These are phyloP conservation scores for Yarrowia hollandica DNA, from an alignment of 805 yeast genomes.

Conservation along the genomic window DNA sequence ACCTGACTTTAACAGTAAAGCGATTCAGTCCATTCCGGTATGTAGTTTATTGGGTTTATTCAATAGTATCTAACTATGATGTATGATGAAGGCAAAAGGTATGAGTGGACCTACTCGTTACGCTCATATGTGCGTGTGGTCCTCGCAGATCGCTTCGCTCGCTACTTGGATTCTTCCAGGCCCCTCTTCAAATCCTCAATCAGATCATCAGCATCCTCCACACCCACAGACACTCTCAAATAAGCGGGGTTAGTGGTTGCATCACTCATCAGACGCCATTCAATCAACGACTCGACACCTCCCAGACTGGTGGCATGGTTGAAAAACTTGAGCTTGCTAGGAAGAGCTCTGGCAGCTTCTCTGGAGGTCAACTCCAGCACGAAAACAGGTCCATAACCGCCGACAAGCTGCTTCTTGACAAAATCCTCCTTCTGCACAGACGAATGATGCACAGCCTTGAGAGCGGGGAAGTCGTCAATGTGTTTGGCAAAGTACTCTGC, in stretches of 20 bases:
- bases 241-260: conserved; percentile 54
- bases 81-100: too few relatives aligned
- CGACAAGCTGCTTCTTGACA: conserved; percentile 61
- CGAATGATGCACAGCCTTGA: conserved; percentile 64
- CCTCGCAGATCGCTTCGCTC: not conserved
- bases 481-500: conserved; percentile 61
- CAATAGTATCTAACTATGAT: too few relatives aligned
- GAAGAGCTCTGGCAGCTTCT: conserved; percentile 61
- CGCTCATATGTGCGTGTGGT: too few relatives aligned
- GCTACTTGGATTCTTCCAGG: conserved; percentile 37
- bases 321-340: conserved; percentile 65
- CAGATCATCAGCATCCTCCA: conserved; percentile 74
- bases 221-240: conserved; percentile 76
- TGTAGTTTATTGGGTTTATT: too few relatives aligned
- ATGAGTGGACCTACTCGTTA: too few relatives aligned
- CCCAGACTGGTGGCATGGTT: conserved; percentile 93
- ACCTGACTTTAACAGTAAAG: too few relatives aligned
- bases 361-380: conserved; percentile 55
- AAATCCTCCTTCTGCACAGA: conserved; percentile 72
- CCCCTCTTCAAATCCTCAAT: conserved; percentile 72
- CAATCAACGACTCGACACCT: conserved; percentile 86
- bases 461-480: conserved; percentile 48
- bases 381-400: conserved; percentile 71
- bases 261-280: conserved; percentile 84
- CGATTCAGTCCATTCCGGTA: too few relatives aligned